phyloP scores from a whole-genome alignment of 2,329 filamentous ascomycete species.

The Esteya vermicola region DNA sequence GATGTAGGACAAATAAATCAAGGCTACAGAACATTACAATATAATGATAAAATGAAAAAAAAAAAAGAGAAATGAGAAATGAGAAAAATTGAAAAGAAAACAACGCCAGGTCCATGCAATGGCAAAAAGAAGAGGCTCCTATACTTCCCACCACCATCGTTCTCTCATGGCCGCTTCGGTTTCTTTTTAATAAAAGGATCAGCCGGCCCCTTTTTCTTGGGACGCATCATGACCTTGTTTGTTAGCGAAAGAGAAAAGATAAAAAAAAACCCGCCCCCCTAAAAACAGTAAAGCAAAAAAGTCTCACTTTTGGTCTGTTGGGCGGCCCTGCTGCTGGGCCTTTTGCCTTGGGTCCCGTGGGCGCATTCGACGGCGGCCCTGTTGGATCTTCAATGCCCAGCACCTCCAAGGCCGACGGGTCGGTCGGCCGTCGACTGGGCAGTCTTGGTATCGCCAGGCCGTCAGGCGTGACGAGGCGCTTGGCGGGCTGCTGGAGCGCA shows the following conservation, averaged over 20 bases:
- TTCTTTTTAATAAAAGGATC: constrained; percentile 28
- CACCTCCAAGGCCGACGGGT: constrained; percentile 38
- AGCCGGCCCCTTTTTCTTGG: constrained; percentile 24
- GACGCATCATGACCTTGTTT: constrained; percentile 8
- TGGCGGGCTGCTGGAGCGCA: constrained; percentile 20
- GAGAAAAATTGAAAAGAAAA: too few species aligned
- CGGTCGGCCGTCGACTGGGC: constrained; percentile 17
- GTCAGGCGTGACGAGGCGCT: constrained; percentile 22
- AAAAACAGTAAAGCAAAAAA: background rate
- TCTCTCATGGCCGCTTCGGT: constrained; percentile 1
- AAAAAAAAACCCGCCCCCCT: too few species aligned
- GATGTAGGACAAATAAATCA: too few species aligned
- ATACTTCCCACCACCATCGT: background rate
- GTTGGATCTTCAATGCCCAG: constrained; percentile 25
- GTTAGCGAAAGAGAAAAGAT: background rate
- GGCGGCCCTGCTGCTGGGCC: too few species aligned
- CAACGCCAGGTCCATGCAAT: too few species aligned
- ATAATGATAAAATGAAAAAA: too few species aligned
- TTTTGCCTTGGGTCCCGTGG: constrained; percentile 4
- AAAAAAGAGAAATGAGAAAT: too few species aligned
- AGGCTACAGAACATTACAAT: too few species aligned
- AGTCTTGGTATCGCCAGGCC: constrained; percentile 4
- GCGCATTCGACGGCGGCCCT: constrained; percentile 2
- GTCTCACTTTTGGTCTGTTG: too few species aligned
- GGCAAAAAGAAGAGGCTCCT: background rate